Evolutionary conservation across 768 basidiomycete genomes (phyloP).

Genomic region (Phlebiopsis flavidoalba): DNA sequence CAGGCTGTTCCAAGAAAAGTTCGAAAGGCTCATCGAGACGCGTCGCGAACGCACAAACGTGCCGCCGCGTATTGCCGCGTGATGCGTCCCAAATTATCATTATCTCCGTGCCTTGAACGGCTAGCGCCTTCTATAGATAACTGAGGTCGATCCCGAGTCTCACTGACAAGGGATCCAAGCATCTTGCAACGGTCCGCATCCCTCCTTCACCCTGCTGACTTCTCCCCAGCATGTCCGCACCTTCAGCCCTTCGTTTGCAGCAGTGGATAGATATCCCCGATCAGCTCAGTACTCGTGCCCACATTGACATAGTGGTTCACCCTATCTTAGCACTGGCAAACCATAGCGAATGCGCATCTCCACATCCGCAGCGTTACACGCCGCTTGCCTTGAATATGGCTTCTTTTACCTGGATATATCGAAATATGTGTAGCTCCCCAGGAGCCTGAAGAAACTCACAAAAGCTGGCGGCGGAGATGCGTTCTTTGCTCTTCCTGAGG

Average conservation of each 20-base stretch:
- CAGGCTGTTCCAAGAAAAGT: no score
- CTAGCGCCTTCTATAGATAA: background rate
- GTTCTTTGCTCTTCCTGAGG: constrained; percentile 71
- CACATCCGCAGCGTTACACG: constrained; percentile 53
- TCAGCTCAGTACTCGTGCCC: constrained; percentile 44
- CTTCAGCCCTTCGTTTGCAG: background rate
- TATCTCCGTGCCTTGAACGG: background rate
- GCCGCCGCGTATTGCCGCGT: no score
- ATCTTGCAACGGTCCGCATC: background rate
- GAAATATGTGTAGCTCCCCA: constrained; percentile 44
- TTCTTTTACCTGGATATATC: constrained; percentile 87
- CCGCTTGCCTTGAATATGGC: constrained; percentile 72
- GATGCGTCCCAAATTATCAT: no score
- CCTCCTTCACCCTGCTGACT: background rate
- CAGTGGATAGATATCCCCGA: constrained; percentile 3
- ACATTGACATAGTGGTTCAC: constrained; percentile 66
- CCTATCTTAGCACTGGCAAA: constrained; percentile 46
- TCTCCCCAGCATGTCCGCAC: background rate
- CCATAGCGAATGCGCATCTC: constrained; percentile 36
- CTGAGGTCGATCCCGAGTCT: background rate
- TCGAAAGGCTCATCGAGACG: no score
- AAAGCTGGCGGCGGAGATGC: constrained; percentile 57
- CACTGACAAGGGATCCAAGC: background rate
- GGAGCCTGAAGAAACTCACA: constrained; percentile 63
- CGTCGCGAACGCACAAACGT: no score